Conservation (phyloP, 2,329 filamentous ascomycete species). For the Aspergillus arachidicola region DNA sequence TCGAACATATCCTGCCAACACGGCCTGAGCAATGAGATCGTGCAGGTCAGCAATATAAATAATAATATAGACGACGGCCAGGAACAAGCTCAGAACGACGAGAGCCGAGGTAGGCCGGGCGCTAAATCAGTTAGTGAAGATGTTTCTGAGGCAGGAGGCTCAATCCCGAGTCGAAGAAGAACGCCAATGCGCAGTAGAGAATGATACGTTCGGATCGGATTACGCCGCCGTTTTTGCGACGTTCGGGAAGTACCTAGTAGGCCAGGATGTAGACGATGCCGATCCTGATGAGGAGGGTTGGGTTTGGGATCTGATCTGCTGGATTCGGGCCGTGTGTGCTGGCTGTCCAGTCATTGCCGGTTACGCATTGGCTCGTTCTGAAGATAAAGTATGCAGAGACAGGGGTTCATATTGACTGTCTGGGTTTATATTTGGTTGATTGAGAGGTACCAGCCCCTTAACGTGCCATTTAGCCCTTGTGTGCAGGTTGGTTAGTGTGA, state of each 20-base stretch:
- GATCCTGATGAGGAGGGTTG: conserved; percentile 57
- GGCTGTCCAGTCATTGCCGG: not conserved
- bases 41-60: conserved; percentile 52
- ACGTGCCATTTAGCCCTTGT: not conserved
- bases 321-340: conserved; percentile 5
- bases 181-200: conserved; percentile 67
- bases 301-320: conserved; percentile 18
- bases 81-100: conserved; percentile 64
- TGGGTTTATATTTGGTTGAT: not conserved
- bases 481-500: not conserved
- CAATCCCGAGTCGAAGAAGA: conserved; percentile 72
- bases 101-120: conserved; percentile 70
- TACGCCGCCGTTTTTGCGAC: conserved; percentile 49
- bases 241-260: conserved; percentile 55
- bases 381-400: not conserved
- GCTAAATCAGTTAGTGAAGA: conserved; percentile 66
- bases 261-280: conserved; percentile 56
- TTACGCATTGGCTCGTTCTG: conserved; percentile 1
- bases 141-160: conserved; percentile 67
- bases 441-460: not conserved
- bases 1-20: conserved; percentile 70
- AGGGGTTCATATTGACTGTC: not conserved
- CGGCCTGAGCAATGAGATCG: conserved; percentile 59
- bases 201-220: conserved; percentile 50
- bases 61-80: conserved; percentile 57